These are phyloP conservation scores for Rhynchospora tenuis DNA, from an alignment of 176 grass and related monocot species.

Conservation along the genomic window DNA sequence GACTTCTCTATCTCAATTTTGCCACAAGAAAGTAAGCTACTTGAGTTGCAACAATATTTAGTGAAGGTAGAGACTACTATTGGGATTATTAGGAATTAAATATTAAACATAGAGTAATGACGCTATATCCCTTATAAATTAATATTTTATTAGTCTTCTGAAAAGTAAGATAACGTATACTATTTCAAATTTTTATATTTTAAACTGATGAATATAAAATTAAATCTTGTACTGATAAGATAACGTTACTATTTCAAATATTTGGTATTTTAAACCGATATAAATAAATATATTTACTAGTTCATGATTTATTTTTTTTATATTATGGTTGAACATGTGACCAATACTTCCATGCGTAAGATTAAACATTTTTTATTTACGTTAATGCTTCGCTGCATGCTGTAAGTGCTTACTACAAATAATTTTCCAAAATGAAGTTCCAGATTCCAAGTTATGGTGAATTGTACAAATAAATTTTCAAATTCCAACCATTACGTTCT, in stretches of 20 bases:
- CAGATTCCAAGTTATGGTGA: too few relatives aligned
- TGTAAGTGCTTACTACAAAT: too few relatives aligned
- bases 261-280: not conserved
- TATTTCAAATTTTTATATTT: not conserved
- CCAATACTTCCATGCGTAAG: not conserved
- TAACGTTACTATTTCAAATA: too few relatives aligned
- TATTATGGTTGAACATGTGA: not conserved
- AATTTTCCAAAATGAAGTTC: too few relatives aligned
- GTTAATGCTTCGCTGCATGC: too few relatives aligned
- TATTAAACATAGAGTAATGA: not conserved
- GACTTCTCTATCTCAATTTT: not conserved
- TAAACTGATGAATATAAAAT: not conserved
- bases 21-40: not conserved
- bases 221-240: too few relatives aligned
- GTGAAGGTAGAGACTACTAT: not conserved
- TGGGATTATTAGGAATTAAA: not conserved
- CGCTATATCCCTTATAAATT: not conserved
- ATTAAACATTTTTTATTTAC: too few relatives aligned
- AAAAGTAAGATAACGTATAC: not conserved
- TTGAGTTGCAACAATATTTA: not conserved
- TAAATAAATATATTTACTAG: not conserved
- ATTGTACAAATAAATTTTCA: too few relatives aligned
- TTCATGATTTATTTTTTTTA: not conserved
- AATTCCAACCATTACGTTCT: too few relatives aligned
- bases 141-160: not conserved